A percentile compares a stretch with the other conserved stretches of the same genome.
Conservation (phyloP, 306 rosid genomes). For the Hippophae gyantsensis region DNA sequence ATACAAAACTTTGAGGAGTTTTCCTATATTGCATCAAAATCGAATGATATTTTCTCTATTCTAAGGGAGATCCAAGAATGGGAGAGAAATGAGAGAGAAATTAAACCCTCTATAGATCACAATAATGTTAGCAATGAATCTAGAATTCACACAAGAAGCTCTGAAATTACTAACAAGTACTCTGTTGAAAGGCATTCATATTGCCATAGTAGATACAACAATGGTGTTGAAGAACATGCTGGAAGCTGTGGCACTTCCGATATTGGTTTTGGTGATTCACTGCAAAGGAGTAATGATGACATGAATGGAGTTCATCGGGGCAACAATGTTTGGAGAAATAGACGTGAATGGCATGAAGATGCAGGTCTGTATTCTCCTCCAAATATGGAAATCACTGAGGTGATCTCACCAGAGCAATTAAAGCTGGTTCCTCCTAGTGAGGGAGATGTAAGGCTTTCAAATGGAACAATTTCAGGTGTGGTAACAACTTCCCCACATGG, state of each 20-base stretch:
- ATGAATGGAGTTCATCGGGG: conserved; percentile 8
- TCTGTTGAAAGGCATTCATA: neutral
- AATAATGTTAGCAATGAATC: conserved; percentile 9
- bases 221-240: conserved; percentile 1
- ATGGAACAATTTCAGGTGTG: conserved; percentile 8
- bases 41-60: conserved; percentile 23
- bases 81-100: conserved; percentile 12
- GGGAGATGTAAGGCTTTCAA: conserved; percentile 17
- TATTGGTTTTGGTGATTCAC: conserved; percentile 12
- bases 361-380: conserved; percentile 10
- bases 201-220: conserved; percentile 5
- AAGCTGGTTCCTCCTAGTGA: conserved; percentile 16
- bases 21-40: conserved; percentile 19
- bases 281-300: conserved; percentile 5
- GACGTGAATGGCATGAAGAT: conserved; percentile 5
- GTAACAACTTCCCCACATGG: conserved; percentile 4
- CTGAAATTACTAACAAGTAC: conserved; percentile 10
- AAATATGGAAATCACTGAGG: conserved; percentile 7
- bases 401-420: conserved; percentile 8
- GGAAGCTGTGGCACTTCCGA: neutral
- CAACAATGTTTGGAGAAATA: conserved; percentile 5
- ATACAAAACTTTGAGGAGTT: conserved; percentile 27
- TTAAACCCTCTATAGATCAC: conserved; percentile 10
- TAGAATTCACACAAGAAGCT: conserved; percentile 7
- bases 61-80: conserved; percentile 22